Conservation (phyloP, 257 asterid species). For the Penstemon newberryi region DNA sequence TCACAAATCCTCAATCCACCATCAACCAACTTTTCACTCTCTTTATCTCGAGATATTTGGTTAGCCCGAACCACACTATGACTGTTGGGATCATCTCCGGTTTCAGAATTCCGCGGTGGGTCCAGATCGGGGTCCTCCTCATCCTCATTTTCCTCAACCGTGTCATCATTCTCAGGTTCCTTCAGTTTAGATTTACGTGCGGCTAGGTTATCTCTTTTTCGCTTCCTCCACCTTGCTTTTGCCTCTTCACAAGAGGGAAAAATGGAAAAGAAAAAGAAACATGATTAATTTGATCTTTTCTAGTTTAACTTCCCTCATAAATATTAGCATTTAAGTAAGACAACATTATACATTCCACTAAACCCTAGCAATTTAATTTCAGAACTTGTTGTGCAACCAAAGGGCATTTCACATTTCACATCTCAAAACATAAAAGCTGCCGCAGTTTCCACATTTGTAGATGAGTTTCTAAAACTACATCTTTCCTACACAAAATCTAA, state of each 20-base stretch:
- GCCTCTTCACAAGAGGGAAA: constrained; percentile 48
- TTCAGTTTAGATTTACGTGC: constrained; percentile 61
- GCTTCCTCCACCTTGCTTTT: constrained; percentile 90
- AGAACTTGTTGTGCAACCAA: constrained; percentile 1
- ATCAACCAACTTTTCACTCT: constrained; percentile 58
- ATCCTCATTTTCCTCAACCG: constrained; percentile 77
- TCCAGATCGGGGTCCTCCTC: constrained; percentile 70
- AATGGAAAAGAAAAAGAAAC: neutral
- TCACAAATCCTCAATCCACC: constrained; percentile 57
- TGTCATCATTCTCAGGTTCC: constrained; percentile 67
- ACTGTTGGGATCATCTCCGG: constrained; percentile 48
- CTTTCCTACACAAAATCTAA: neutral
- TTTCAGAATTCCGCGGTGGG: constrained; percentile 51
- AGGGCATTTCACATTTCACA: neutral
- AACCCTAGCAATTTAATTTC: constrained; percentile 4
- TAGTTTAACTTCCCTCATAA: constrained; percentile 16
- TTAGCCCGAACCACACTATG: constrained; percentile 39
- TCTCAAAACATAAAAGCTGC: neutral
- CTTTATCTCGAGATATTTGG: constrained; percentile 41
- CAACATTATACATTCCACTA: neutral
- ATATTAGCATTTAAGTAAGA: neutral
- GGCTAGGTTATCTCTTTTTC: constrained; percentile 67
- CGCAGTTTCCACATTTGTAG: no score
- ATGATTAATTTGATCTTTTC: neutral
- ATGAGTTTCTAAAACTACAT: no score